These are phyloP conservation scores for Eimeria necatrix DNA, from an alignment of 169 alveolate genomes.

Conservation along the genomic window DNA sequence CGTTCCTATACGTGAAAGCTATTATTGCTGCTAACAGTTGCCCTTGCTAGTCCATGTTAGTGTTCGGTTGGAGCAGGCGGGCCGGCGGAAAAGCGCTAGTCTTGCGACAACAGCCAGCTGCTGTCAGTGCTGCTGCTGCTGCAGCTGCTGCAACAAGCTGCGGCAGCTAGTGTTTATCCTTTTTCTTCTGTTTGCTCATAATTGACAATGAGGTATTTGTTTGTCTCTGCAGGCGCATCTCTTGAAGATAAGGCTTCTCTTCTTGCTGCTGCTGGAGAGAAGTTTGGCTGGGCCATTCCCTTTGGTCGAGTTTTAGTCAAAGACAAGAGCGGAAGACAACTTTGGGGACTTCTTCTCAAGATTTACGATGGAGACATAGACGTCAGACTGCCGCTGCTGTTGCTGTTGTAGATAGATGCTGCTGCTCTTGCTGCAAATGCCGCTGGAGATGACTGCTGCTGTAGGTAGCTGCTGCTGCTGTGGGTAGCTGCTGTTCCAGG, in stretches of 20 bases:
- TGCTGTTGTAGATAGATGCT: conserved; percentile 21
- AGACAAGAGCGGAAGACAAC: not conserved
- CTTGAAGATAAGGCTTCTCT: not conserved
- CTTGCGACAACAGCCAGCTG: too few species aligned
- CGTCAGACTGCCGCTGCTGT: not conserved
- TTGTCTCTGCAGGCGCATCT: conserved; percentile 1
- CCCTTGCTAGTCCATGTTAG: too few species aligned
- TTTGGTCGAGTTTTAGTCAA: not conserved
- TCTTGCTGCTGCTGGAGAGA: not conserved
- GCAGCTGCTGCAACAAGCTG: too few species aligned
- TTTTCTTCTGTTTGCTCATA: not conserved
- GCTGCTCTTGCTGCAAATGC: not conserved
- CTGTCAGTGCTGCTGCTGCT: too few species aligned
- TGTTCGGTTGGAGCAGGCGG: too few species aligned
- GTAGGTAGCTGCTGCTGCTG: not conserved
- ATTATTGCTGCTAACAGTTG: too few species aligned
- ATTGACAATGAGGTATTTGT: not conserved
- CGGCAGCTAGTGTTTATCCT: too few species aligned
- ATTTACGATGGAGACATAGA: conserved; percentile 8
- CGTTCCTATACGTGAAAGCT: too few species aligned
- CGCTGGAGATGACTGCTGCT: conserved; percentile 8
- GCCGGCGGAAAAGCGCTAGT: too few species aligned
- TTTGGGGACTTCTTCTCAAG: conserved; percentile 3
- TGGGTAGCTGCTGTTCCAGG: not conserved
- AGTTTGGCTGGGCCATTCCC: conserved; percentile 2